Evolutionary conservation across 352 stramenopile species (phyloP), one percentile per base, ranked within the genome.

Genomic region (Phytophthora hibernalis): DNA sequence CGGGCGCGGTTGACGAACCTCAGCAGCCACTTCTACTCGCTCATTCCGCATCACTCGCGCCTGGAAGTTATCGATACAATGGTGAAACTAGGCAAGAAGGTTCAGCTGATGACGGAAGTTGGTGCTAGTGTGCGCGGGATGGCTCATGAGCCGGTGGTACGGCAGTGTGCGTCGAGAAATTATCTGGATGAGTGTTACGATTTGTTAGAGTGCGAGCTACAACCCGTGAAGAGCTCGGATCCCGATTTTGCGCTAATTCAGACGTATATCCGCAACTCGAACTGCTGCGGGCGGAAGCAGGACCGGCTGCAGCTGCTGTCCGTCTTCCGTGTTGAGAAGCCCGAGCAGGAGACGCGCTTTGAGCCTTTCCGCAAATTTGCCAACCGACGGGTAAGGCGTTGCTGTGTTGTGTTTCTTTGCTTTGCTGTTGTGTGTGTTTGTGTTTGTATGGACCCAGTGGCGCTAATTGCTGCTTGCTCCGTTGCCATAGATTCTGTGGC

Each of bases 401-500:
- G 43, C 21, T 60, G 18, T 62, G 43, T 65, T 67, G 33, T 8
- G n/a, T n/a, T n/a, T n/a, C n/a, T 58, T 53, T 62, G 51, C 11
- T 37, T 48, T 65, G 20, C 58, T 64, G 38, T 43, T 61, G 51
- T 50, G 18, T 37, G 13, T 68, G 35, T 56, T 59, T 54, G 26
- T 57, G 12, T 54, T 20, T 57, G 12, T 62, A 20, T 45, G 28
- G 16, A 22, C 26, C 13, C 44, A 26, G 54, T 55, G 40, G 38
- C 40, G 51, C 54, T 74, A 70, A 70, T 52, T 48, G 60, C 60
- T 74, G 54, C 54, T 50, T 71, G 42, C 42, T 64, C 38, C 31
- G 35, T 67, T 71, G 63, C 54, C 54, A 58, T 70, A 90, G 81
- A 84, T 97, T 54, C 58, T 97, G 38, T 97, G 90, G 90, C 90